Percentiles rank a stretch among this genome's conserved stretches.
Evolutionary conservation across 2,329 filamentous ascomycete species (phyloP).

Genomic region (Dactylella cylindrospora): DNA sequence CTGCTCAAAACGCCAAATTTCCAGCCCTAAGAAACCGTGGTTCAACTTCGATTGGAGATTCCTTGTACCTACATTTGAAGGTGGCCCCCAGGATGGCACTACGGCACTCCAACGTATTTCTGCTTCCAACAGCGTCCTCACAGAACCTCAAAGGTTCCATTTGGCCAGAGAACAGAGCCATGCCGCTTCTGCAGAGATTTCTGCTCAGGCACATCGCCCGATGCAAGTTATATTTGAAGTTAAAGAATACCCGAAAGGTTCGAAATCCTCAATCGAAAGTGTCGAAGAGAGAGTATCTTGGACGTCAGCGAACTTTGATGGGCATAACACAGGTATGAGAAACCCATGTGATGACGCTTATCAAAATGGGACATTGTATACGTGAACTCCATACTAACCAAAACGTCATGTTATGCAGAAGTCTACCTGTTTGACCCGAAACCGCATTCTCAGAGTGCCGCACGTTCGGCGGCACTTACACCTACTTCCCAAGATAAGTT

Average conservation of each 20-base stretch:
- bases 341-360: background rate
- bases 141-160: too few species aligned
- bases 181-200: too few species aligned
- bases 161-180: too few species aligned
- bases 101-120: too few species aligned
- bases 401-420: background rate
- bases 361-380: background rate
- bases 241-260: background rate
- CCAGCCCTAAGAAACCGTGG: background rate
- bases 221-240: background rate
- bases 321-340: background rate
- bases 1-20: background rate
- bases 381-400: too few species aligned
- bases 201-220: conserved; percentile 1
- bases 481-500: background rate
- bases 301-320: conserved; percentile 1
- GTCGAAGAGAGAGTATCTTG: conserved; percentile 7
- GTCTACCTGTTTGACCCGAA: conserved; percentile 4
- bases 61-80: background rate
- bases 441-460: background rate
- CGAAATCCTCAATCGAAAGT: background rate
- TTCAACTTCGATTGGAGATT: background rate
- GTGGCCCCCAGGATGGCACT: background rate
- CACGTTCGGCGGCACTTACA: background rate
- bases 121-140: too few species aligned